Percentiles rank a stretch among this genome's conserved stretches.
phyloP scores from a whole-genome alignment of 495 filamentous ascomycete genomes.

The Neurospora sp. region DNA sequence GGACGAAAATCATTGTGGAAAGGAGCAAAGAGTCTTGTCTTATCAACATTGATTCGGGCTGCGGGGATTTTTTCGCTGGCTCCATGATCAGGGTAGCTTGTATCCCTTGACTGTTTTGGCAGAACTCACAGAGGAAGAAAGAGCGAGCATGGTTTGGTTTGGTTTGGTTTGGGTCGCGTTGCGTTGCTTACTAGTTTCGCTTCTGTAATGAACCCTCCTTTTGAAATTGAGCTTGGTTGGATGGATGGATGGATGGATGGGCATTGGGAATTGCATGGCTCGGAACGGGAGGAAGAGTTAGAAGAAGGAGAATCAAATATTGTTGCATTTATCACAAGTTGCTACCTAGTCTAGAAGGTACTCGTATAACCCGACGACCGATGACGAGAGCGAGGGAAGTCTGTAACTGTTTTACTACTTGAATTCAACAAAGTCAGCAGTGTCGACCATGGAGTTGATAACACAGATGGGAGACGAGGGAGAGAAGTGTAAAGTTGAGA shows the following conservation, averaged over 20 bases:
- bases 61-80: no score
- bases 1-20: neutral
- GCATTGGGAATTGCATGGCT: neutral
- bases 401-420: neutral
- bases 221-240: neutral
- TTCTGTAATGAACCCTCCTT: neutral
- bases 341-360: neutral
- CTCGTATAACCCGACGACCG: neutral
- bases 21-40: neutral
- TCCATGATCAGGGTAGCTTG: neutral
- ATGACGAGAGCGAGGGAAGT: neutral
- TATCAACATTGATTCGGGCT: neutral
- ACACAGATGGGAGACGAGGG: neutral
- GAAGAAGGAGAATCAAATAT: neutral
- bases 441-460: no score
- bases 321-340: neutral
- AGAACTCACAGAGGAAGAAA: neutral
- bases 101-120: neutral
- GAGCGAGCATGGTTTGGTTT: neutral
- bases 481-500: neutral
- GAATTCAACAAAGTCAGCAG: no score
- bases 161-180: neutral
- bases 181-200: neutral
- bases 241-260: neutral
- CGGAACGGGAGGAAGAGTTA: neutral